Percentiles rank a stretch among this genome's conserved stretches.
Evolutionary conservation across 805 yeast genomes (phyloP).

Genomic region (Yarrowia phangngaensis): DNA sequence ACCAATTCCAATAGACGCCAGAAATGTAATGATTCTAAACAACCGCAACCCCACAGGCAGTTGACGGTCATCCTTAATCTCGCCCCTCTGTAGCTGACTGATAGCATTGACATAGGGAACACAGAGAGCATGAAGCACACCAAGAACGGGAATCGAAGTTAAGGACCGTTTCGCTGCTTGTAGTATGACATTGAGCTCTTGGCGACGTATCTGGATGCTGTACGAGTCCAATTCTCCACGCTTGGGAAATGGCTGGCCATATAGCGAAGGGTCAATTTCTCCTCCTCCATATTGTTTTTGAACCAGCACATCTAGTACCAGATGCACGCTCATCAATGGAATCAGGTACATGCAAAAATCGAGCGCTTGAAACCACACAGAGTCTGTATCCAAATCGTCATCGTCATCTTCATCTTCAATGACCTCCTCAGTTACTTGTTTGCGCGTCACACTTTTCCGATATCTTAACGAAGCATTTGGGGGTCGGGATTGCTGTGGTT

Average conservation of each 20-base stretch:
- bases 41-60: slow-evolving; percentile 31
- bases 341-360: slow-evolving; percentile 36
- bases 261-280: slow-evolving; percentile 3
- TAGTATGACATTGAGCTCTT: slow-evolving; percentile 27
- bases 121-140: slow-evolving; percentile 32
- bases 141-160: slow-evolving; percentile 38
- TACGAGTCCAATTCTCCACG: slow-evolving; percentile 12
- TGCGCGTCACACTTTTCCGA: slow-evolving; percentile 5
- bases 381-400: slow-evolving; percentile 29
- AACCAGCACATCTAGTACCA: slow-evolving; percentile 39
- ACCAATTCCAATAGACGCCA: slow-evolving; percentile 36
- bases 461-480: slow-evolving; percentile 5
- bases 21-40: slow-evolving; percentile 32
- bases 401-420: slow-evolving; percentile 19
- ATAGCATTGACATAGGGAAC: slow-evolving; percentile 21
- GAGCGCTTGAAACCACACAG: slow-evolving; percentile 33
- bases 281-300: slow-evolving; percentile 40
- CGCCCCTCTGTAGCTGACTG: slow-evolving; percentile 3
- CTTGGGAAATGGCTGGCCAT: slow-evolving; percentile 15
- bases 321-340: slow-evolving; percentile 40
- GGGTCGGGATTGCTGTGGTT: slow-evolving; percentile 13
- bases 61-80: not conserved
- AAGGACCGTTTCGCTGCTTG: slow-evolving; percentile 29
- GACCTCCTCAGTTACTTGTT: slow-evolving; percentile 1
- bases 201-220: slow-evolving; percentile 7